Conservation (phyloP, 2,329 filamentous ascomycete species). For the Cercospora sp. region DNA sequence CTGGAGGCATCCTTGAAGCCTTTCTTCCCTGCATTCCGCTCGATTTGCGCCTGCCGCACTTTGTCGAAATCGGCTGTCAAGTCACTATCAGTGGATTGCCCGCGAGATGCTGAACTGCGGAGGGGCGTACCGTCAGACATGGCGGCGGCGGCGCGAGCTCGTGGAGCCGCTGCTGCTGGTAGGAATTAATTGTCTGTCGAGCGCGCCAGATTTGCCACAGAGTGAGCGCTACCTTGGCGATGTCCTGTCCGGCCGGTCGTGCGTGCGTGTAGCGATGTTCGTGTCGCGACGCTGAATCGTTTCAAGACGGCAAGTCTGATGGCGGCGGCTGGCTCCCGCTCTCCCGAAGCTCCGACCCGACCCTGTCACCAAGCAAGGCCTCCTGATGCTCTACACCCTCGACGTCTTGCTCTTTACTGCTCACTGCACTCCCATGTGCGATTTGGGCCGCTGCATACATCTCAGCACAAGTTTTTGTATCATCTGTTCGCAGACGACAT, state of each 20-base stretch:
- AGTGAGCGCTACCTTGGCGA: constrained; percentile 21
- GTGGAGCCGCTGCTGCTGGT: constrained; percentile 13
- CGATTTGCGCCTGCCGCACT: constrained; percentile 84
- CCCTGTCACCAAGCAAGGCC: not conserved
- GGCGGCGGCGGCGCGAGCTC: constrained; percentile 21
- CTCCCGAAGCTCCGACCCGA: not conserved
- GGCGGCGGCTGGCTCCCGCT: not conserved
- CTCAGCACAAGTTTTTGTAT: not conserved
- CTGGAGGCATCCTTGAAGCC: constrained; percentile 74
- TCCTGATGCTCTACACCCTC: not conserved
- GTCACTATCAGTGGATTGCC: not conserved
- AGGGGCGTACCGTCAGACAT: constrained; percentile 26
- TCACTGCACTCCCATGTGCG: not conserved
- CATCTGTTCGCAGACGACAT: not conserved
- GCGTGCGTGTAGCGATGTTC: constrained; percentile 1
- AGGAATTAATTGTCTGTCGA: constrained; percentile 15
- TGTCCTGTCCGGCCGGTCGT: not conserved
- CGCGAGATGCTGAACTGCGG: not conserved
- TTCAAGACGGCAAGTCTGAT: not conserved
- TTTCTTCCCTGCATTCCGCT: constrained; percentile 85
- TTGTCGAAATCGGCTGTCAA: constrained; percentile 73
- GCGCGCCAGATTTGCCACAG: not conserved
- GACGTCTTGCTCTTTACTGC: not conserved
- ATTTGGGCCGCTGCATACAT: not conserved
- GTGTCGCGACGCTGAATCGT: constrained; percentile 9